Percentiles rank a stretch among this genome's conserved stretches.
Conservation (phyloP, 2,329 filamentous ascomycete genomes). For the Venturiaceae sp. region DNA sequence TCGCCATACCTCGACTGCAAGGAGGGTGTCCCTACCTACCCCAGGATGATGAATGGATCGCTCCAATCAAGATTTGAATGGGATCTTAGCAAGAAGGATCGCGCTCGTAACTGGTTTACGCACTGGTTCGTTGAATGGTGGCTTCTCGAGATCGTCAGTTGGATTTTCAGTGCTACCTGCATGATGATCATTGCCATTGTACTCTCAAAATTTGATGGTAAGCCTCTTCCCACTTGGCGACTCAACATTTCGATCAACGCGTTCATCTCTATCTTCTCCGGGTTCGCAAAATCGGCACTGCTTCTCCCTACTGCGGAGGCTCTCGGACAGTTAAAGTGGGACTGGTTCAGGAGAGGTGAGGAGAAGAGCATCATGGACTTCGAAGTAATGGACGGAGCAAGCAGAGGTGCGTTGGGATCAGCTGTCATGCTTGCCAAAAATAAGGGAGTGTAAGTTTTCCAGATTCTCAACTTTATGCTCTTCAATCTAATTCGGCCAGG, state of each 20-base stretch:
- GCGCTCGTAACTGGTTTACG: slow-evolving; percentile 4
- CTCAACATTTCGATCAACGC: slow-evolving; percentile 23
- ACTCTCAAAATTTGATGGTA: slow-evolving; percentile 19
- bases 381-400: slow-evolving; percentile 21
- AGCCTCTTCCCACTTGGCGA: slow-evolving; percentile 21
- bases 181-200: slow-evolving; percentile 24
- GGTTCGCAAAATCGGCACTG: slow-evolving; percentile 18
- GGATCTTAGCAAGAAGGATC: neutral
- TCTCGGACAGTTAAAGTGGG: slow-evolving; percentile 26
- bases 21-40: neutral
- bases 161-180: slow-evolving; percentile 19
- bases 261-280: slow-evolving; percentile 18
- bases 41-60: neutral
- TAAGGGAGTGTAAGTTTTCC: slow-evolving; percentile 8
- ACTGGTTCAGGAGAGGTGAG: slow-evolving; percentile 20
- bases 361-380: slow-evolving; percentile 24
- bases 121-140: slow-evolving; percentile 15
- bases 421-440: slow-evolving; percentile 3
- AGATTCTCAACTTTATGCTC: neutral
- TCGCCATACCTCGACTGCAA: neutral
- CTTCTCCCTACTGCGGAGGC: slow-evolving; percentile 20
- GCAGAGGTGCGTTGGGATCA: slow-evolving; percentile 6
- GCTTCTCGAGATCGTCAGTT: slow-evolving; percentile 20
- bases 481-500: neutral
- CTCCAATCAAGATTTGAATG: slow-evolving; percentile 2